Evolutionary conservation across 1,139 yeast genomes (phyloP), one percentile per base, ranked within the genome.

Genomic region (Hansenula anomala): DNA sequence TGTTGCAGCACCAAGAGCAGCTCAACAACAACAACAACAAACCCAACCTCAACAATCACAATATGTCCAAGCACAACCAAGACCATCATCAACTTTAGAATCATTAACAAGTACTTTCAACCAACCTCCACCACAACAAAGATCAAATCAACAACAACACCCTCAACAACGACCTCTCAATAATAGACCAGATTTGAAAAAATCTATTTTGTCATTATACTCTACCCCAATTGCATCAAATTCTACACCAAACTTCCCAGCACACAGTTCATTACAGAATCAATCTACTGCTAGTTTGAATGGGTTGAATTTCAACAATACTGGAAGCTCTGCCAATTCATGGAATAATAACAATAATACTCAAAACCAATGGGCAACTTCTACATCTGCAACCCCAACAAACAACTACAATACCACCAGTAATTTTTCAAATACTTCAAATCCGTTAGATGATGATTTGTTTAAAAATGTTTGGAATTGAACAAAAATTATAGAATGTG

Each of bases 161-260:
- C 45, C 20, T 19, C 47, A 35, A 14, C 44, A 34, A 30, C 49
- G 42, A 24, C 34, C 34, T 12, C 38, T 39, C 34, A 55, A 51
- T 29, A 47, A 68, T 16, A 66, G 86, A 44, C 81, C 84, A n/a
- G 97, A 90, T 56, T 72, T 92, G 59, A 92, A 92, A 58, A 87
- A 87, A 63, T 86, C 96, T 1, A 92, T 92, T 46, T 66, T 92
- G 44, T 88, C 97, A 17, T 71, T 92, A 42, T 92, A 92, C 59
- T 83, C 97, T 2, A 74, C 86, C 3, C 87, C 92, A 51, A 57
- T 46, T 67, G 75, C 34, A 59, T 67, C 58, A 55, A 55, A 50
- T 30, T 51, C 58, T 10, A 44, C 58, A 1, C 55, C 59, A 20
- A 44, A 42, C 27, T 46, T 51, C 33, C 43, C 44, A 11, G 15